Percentiles rank a stretch among this genome's conserved stretches.
These are phyloP conservation scores for Lophiotrema nucula DNA, from an alignment of 495 filamentous ascomycete genomes.

Conservation along the genomic window DNA sequence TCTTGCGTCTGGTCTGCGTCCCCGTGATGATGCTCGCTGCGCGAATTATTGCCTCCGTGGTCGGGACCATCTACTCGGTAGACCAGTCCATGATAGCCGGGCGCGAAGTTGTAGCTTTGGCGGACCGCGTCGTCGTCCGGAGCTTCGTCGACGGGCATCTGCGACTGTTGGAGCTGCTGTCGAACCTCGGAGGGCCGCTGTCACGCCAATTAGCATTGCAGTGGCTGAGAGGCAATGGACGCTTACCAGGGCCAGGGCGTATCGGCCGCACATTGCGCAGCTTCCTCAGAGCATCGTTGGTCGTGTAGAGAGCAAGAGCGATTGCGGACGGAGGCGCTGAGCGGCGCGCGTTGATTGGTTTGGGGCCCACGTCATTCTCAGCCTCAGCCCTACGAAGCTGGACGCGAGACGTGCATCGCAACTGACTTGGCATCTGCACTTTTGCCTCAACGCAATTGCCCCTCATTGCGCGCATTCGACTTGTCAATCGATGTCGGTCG, in stretches of 20 bases:
- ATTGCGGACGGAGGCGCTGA: background rate
- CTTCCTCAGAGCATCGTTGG: constrained; percentile 24
- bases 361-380: constrained; percentile 23
- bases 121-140: constrained; percentile 70
- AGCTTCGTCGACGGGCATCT: constrained; percentile 75
- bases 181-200: constrained; percentile 65
- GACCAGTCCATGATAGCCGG: constrained; percentile 79
- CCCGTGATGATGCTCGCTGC: constrained; percentile 20
- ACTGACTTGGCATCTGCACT: background rate
- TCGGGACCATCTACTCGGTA: constrained; percentile 75
- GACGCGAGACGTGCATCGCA: background rate
- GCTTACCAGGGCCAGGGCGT: constrained; percentile 75
- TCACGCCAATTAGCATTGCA: constrained; percentile 39
- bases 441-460: background rate
- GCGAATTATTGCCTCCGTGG: constrained; percentile 43
- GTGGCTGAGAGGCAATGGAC: background rate
- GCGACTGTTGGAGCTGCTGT: constrained; percentile 65
- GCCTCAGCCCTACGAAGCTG: constrained; percentile 29
- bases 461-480: no score
- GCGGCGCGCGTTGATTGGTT: constrained; percentile 16
- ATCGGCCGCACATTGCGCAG: constrained; percentile 75
- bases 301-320: background rate
- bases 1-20: constrained; percentile 39
- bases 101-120: constrained; percentile 90
- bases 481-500: background rate